These are phyloP conservation scores for Diaporthe nobilis DNA, from an alignment of 2,329 filamentous ascomycete species.

Conservation along the genomic window DNA sequence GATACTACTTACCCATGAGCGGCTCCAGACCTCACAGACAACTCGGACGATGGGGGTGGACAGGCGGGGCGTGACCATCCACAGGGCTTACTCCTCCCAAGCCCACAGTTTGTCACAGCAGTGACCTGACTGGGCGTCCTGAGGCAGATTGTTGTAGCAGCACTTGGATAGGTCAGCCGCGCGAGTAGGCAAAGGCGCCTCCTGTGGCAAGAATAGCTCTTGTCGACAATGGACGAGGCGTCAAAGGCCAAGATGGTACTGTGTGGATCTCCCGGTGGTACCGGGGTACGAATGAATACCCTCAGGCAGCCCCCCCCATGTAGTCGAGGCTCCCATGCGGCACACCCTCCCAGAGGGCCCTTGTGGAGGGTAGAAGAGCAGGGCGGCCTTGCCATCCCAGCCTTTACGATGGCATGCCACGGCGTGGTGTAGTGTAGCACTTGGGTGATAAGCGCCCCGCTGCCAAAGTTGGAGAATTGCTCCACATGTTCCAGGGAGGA, in stretches of 20 bases:
- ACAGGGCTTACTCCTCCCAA: conserved; percentile 10
- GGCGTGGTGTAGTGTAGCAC: conserved; percentile 14
- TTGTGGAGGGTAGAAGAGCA: conserved; percentile 14
- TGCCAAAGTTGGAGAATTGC: conserved; percentile 34
- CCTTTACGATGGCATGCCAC: conserved; percentile 11
- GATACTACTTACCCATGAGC: conserved; percentile 25
- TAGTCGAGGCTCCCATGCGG: conserved; percentile 19
- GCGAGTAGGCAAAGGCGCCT: conserved; percentile 21
- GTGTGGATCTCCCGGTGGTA: conserved; percentile 26
- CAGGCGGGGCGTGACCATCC: conserved; percentile 10
- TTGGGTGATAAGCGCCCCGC: conserved; percentile 29
- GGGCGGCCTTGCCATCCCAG: conserved; percentile 18
- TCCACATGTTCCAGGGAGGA: conserved; percentile 37
- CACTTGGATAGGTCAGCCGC: conserved; percentile 10
- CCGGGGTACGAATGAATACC: conserved; percentile 18
- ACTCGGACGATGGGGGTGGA: conserved; percentile 25
- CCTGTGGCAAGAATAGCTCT: conserved; percentile 16
- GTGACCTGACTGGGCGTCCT: conserved; percentile 14
- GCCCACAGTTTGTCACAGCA: conserved; percentile 28
- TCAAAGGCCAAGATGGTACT: conserved; percentile 30
- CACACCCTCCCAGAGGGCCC: conserved; percentile 9
- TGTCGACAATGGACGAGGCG: conserved; percentile 15
- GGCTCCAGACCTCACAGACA: conserved; percentile 23
- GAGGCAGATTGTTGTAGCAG: conserved; percentile 23
- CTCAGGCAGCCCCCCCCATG: conserved; percentile 15